Conservation (phyloP, 2,329 filamentous ascomycete species). For the Pseudopyricularia javanii region DNA sequence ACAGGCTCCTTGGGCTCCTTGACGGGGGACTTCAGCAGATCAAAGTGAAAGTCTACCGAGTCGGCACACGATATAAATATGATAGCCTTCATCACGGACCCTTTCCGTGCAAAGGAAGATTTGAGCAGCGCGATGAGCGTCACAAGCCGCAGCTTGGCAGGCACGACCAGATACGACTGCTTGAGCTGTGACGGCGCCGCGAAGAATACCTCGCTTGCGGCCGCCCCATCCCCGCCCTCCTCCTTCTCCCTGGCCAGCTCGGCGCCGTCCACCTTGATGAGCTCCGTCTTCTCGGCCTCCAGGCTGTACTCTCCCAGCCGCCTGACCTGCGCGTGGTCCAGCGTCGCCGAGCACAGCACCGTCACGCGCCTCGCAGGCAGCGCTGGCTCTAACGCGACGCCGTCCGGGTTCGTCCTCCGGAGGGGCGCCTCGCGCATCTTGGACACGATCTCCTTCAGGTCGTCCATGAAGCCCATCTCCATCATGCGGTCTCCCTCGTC, state of each 20-base stretch:
- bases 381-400: slow-evolving; percentile 38
- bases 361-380: slow-evolving; percentile 71
- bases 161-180: slow-evolving; percentile 78
- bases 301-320: slow-evolving; percentile 88
- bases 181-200: slow-evolving; percentile 85
- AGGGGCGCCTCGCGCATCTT: slow-evolving; percentile 58
- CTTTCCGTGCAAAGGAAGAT: slow-evolving; percentile 75
- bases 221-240: neutral
- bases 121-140: slow-evolving; percentile 76
- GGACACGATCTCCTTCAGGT: slow-evolving; percentile 75
- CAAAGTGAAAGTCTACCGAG: slow-evolving; percentile 92
- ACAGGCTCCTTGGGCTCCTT: slow-evolving; percentile 8
- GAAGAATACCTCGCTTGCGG: slow-evolving; percentile 45
- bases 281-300: slow-evolving; percentile 28
- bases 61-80: slow-evolving; percentile 96
- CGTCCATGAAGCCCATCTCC: slow-evolving; percentile 94
- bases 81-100: slow-evolving; percentile 91
- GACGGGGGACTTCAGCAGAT: slow-evolving; percentile 48
- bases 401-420: slow-evolving; percentile 45
- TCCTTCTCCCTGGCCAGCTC: slow-evolving; percentile 14
- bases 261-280: slow-evolving; percentile 33
- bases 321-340: slow-evolving; percentile 89
- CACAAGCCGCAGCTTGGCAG: slow-evolving; percentile 82
- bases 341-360: slow-evolving; percentile 86
- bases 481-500: slow-evolving; percentile 97